Percentiles rank a stretch among this genome's conserved stretches.
phyloP scores from a whole-genome alignment of 495 filamentous ascomycete genomes.

The Parathielavia appendiculata region DNA sequence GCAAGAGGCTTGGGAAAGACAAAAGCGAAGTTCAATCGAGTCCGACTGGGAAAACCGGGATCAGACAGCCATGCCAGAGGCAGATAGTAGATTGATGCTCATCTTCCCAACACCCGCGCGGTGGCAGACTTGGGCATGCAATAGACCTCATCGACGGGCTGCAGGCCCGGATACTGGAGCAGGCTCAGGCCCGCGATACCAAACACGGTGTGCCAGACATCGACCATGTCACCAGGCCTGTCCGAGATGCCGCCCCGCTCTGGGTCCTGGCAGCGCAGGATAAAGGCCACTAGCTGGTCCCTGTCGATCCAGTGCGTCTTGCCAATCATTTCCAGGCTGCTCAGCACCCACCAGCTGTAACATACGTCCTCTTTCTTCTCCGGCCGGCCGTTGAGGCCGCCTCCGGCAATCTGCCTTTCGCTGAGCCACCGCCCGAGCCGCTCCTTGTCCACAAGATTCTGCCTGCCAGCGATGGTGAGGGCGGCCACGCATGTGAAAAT shows the following conservation, averaged over 20 bases:
- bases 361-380: slow-evolving; percentile 97
- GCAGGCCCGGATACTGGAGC: slow-evolving; percentile 65
- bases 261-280: slow-evolving; percentile 80
- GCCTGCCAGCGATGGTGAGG: slow-evolving; percentile 70
- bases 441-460: slow-evolving; percentile 80
- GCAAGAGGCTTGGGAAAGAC: slow-evolving; percentile 46
- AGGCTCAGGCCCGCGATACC: slow-evolving; percentile 85
- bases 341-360: slow-evolving; percentile 97
- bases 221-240: slow-evolving; percentile 87
- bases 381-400: slow-evolving; percentile 87
- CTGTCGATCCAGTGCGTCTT: slow-evolving; percentile 87
- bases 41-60: neutral
- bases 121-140: slow-evolving; percentile 71
- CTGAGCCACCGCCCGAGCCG: slow-evolving; percentile 85
- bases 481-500: slow-evolving; percentile 93
- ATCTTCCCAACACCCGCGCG: slow-evolving; percentile 46
- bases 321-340: slow-evolving; percentile 83
- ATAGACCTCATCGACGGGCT: slow-evolving; percentile 82
- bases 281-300: slow-evolving; percentile 69
- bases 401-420: slow-evolving; percentile 80
- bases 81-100: slow-evolving; percentile 14
- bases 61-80: neutral
- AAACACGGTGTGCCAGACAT: slow-evolving; percentile 94
- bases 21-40: too few species aligned
- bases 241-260: slow-evolving; percentile 84